phyloP scores from a whole-genome alignment of 345 rosid genomes.

The Erysimum cheiranthoides region DNA sequence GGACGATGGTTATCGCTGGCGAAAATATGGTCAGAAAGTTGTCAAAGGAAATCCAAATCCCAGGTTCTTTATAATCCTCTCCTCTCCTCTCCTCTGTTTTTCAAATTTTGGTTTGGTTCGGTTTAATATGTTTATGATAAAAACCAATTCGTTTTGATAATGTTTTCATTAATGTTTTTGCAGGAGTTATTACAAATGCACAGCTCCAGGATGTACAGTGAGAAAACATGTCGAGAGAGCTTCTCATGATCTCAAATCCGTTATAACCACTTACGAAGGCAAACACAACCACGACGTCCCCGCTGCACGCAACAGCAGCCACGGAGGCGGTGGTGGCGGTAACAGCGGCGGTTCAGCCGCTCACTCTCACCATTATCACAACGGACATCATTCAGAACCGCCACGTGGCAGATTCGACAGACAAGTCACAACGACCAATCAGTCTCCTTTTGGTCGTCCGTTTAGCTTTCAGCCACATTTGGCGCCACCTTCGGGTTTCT shows the following conservation, averaged over 20 bases:
- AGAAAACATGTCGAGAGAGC: conserved; percentile 99
- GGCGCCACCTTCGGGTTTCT: conserved; percentile 64
- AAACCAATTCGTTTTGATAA: not conserved
- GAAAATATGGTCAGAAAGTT: conserved; percentile 98
- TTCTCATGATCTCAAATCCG: conserved; percentile 94
- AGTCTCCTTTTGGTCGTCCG: conserved; percentile 59
- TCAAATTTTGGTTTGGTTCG: not conserved
- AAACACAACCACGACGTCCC: conserved; percentile 99
- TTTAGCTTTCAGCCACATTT: conserved; percentile 68
- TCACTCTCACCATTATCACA: conserved; percentile 49
- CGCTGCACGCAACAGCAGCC: conserved; percentile 82
- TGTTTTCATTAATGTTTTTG: not conserved
- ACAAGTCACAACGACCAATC: conserved; percentile 51
- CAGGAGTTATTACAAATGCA: conserved; percentile 99
- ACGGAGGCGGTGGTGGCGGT: conserved; percentile 49
- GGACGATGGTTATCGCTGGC: conserved; percentile 98
- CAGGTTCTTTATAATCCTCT: conserved; percentile 52
- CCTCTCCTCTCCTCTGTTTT: conserved; percentile 12
- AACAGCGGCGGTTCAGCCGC: conserved; percentile 44
- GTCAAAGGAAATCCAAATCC: conserved; percentile 99
- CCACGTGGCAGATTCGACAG: conserved; percentile 69
- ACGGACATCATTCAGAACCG: conserved; percentile 58
- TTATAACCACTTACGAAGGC: conserved; percentile 95
- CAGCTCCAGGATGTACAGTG: conserved; percentile 88
- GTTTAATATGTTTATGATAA: not conserved